Evolutionary conservation across 208 protist genomes (phyloP).

Genomic region (Porcisia deanei): DNA sequence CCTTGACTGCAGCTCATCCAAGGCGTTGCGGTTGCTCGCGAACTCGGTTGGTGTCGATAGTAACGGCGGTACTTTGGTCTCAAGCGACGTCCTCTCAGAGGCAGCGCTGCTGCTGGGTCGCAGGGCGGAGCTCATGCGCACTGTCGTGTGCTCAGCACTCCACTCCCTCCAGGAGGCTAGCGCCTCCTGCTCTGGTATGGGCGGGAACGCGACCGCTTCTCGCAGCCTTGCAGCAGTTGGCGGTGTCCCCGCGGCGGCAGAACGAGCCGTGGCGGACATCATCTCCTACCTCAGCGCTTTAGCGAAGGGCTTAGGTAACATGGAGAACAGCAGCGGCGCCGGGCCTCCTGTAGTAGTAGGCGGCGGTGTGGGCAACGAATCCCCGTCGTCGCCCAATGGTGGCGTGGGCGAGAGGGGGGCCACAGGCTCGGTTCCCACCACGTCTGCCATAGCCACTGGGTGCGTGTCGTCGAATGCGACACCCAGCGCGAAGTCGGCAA

Average conservation of each 20-base stretch:
- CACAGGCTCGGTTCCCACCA: conserved; percentile 6
- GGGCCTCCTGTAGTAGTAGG: neutral
- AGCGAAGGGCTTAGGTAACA: conserved; percentile 38
- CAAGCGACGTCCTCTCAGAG: conserved; percentile 15
- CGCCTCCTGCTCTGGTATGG: conserved; percentile 7
- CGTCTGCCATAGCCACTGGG: neutral
- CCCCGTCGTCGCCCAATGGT: conserved; percentile 1
- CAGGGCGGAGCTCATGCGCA: conserved; percentile 25
- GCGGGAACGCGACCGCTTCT: neutral
- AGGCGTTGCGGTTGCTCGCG: conserved; percentile 5
- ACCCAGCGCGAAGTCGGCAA: neutral
- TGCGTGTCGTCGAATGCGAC: neutral
- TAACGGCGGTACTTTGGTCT: neutral
- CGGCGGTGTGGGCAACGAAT: neutral
- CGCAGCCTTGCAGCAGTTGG: neutral
- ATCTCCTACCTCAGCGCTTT: conserved; percentile 62
- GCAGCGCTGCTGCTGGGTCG: conserved; percentile 27
- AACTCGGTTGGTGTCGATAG: neutral
- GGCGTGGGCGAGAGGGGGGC: neutral
- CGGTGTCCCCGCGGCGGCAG: neutral
- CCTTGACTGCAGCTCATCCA: conserved; percentile 1
- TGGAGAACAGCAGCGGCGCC: neutral
- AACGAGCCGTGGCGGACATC: conserved; percentile 42
- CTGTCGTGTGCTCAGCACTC: conserved; percentile 23
- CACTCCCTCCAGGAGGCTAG: conserved; percentile 20